phyloP scores from a whole-genome alignment of 2,329 filamentous ascomycete genomes.

The Xylaria sp. region DNA sequence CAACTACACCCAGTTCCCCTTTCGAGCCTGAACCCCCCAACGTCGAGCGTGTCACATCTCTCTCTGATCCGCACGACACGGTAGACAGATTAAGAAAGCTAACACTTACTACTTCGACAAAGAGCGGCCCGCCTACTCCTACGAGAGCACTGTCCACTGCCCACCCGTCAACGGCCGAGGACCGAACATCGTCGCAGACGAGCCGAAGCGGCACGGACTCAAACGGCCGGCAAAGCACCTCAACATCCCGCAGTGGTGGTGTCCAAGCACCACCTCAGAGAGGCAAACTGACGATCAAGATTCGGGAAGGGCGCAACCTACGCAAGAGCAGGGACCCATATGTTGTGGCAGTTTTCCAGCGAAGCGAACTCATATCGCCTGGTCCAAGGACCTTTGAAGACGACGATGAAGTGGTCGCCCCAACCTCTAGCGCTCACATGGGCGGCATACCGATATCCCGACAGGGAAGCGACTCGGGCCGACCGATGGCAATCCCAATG shows the following conservation, averaged over 20 bases:
- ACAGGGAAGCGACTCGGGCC: constrained; percentile 82
- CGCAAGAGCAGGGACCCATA: constrained; percentile 89
- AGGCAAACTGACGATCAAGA: constrained; percentile 90
- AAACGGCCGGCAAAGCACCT: constrained; percentile 65
- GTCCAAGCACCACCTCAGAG: constrained; percentile 77
- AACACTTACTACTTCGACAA: constrained; percentile 82
- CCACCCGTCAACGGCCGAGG: constrained; percentile 60
- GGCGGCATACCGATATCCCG: constrained; percentile 71
- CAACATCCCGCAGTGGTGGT: constrained; percentile 56
- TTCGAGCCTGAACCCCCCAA: constrained; percentile 54
- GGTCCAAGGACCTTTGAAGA: constrained; percentile 75
- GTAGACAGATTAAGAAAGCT: constrained; percentile 82
- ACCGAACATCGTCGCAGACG: constrained; percentile 46
- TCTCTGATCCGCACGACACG: constrained; percentile 67
- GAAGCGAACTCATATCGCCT: constrained; percentile 93
- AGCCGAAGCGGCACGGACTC: constrained; percentile 56
- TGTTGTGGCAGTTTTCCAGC: constrained; percentile 95
- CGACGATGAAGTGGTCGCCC: constrained; percentile 63
- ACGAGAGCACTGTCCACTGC: constrained; percentile 82
- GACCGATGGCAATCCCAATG: constrained; percentile 95
- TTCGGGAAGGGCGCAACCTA: constrained; percentile 84
- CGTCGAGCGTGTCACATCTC: constrained; percentile 49
- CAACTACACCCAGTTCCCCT: constrained; percentile 64
- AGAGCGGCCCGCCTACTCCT: constrained; percentile 93
- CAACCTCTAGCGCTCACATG: constrained; percentile 56